phyloP scores from a whole-genome alignment of 768 basidiomycete species.

The Lactifluus volemus region DNA sequence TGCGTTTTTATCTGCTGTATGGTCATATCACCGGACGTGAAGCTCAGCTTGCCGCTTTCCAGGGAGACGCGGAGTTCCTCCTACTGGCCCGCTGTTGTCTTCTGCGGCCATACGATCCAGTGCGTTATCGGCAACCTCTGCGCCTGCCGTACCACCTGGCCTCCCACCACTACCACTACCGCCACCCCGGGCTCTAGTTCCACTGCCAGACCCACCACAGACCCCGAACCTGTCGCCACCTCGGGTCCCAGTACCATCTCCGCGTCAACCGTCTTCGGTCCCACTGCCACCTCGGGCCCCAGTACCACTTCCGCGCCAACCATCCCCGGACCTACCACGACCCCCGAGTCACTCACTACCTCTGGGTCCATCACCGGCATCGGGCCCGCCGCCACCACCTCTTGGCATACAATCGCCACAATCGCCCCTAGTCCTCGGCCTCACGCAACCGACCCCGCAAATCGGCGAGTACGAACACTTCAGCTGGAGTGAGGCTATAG shows the following conservation, averaged over 20 bases:
- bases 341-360: background rate
- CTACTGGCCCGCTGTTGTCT: background rate
- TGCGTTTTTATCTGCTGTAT: background rate
- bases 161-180: background rate
- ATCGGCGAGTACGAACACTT: background rate
- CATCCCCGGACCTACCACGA: background rate
- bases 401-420: background rate
- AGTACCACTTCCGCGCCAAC: no score
- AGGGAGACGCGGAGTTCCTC: background rate
- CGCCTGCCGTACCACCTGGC: background rate
- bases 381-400: background rate
- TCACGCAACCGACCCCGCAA: background rate
- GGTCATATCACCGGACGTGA: background rate
- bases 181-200: background rate
- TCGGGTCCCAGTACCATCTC: no score
- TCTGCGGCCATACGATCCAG: background rate
- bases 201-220: background rate
- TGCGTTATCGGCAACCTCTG: background rate
- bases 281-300: background rate
- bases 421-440: background rate
- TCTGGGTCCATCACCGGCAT: background rate
- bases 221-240: background rate
- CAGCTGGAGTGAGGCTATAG: slow-evolving; percentile 6
- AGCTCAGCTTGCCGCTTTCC: background rate
- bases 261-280: background rate